These are phyloP conservation scores for Cystofilobasidium bisporidii DNA, from an alignment of 768 basidiomycete genomes.

Conservation along the genomic window DNA sequence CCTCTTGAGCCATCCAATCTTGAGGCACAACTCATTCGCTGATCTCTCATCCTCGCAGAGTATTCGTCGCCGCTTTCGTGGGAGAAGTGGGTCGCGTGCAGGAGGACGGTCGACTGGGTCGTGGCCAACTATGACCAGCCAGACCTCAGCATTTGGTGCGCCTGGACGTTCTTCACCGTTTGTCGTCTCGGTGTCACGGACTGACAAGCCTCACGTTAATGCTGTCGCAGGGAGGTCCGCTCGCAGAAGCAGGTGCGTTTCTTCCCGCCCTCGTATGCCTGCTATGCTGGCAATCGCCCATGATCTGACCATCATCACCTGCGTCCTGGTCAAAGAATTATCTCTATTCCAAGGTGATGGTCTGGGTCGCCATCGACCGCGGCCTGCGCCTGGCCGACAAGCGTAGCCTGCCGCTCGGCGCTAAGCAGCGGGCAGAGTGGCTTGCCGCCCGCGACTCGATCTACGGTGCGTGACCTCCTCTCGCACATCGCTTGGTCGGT, in stretches of 20 bases:
- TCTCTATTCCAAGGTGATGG: constrained; percentile 56
- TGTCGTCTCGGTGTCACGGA: too few species aligned
- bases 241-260: constrained; percentile 2
- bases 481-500: too few species aligned
- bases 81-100: constrained; percentile 41
- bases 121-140: constrained; percentile 60
- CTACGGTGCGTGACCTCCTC: constrained; percentile 48
- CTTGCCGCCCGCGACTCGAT: constrained; percentile 64
- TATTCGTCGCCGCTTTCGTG: constrained; percentile 32
- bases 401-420: constrained; percentile 60
- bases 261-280: too few species aligned
- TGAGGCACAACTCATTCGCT: too few species aligned
- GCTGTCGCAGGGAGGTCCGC: constrained; percentile 1
- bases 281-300: too few species aligned
- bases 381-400: constrained; percentile 92
- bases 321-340: constrained; percentile 12
- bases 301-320: background rate
- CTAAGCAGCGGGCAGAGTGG: constrained; percentile 51
- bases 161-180: too few species aligned
- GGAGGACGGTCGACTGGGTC: constrained; percentile 47
- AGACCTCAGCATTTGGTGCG: constrained; percentile 57
- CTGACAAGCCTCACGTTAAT: too few species aligned
- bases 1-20: background rate
- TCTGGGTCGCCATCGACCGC: constrained; percentile 88
- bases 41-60: too few species aligned